Conservation (phyloP, 345 rosid genomes). For the Arabis alpina region DNA sequence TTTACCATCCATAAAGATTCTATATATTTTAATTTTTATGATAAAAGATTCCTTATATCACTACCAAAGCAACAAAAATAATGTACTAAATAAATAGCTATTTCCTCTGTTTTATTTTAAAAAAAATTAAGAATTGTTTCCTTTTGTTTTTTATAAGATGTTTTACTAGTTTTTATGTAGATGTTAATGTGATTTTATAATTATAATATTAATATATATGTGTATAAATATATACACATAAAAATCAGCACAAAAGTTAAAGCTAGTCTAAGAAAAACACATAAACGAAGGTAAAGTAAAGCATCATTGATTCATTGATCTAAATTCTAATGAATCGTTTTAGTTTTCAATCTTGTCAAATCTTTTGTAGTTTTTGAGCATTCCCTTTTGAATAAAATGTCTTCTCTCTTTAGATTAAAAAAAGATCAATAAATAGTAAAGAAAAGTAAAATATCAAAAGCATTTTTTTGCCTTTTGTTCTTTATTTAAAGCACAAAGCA, state of each 20-base stretch:
- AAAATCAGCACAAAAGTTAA: conserved; percentile 20
- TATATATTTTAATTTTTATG: no score
- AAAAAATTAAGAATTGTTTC: no score
- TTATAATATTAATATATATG: no score
- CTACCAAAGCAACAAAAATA: no score
- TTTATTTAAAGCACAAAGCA: conserved; percentile 46
- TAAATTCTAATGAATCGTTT: background rate
- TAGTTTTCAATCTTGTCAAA: conserved; percentile 29
- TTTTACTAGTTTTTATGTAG: no score
- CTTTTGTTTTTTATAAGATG: no score
- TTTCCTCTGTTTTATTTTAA: no score
- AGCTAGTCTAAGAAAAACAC: conserved; percentile 25
- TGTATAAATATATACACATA: no score
- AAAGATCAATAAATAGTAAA: background rate
- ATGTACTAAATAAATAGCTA: no score
- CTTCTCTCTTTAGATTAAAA: conserved; percentile 8
- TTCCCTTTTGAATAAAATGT: conserved; percentile 29
- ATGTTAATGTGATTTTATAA: no score
- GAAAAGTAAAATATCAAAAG: conserved; percentile 28
- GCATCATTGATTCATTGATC: conserved; percentile 23
- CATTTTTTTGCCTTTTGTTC: conserved; percentile 37
- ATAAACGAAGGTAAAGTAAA: conserved; percentile 32
- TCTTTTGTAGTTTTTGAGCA: conserved; percentile 18
- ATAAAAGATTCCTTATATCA: no score
- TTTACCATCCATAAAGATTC: no score